Percentiles rank a stretch among this genome's conserved stretches.
phyloP scores from a whole-genome alignment of 371 early-diverging fungal species.

The Syncephalastrum contaminatum region DNA sequence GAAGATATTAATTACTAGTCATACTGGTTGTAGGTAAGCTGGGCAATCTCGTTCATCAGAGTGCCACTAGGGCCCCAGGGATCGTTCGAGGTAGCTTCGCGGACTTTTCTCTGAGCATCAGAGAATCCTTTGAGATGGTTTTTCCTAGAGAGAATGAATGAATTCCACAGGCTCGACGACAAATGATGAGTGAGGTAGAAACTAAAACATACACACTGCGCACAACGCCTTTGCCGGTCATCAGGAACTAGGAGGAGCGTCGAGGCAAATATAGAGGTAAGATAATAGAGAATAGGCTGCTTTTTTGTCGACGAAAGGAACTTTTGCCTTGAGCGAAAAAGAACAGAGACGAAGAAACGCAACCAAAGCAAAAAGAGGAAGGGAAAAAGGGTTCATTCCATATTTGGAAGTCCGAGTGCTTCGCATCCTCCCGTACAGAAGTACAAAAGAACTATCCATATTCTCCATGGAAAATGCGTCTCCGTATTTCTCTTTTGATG shows the following conservation, averaged over 20 bases:
- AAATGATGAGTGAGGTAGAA: not conserved
- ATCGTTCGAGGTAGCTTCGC: constrained; percentile 94
- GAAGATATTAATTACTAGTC: constrained; percentile 16
- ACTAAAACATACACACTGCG: constrained; percentile 44
- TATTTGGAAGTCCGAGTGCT: no score
- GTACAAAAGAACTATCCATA: no score
- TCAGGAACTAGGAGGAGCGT: constrained; percentile 5
- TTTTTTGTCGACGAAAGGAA: not conserved
- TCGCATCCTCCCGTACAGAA: no score
- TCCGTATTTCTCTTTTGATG: no score
- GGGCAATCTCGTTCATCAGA: constrained; percentile 88
- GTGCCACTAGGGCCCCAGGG: constrained; percentile 84
- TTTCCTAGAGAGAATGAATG: constrained; percentile 61
- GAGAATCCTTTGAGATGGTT: constrained; percentile 95
- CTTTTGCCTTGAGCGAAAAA: constrained; percentile 1
- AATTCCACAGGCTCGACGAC: not conserved
- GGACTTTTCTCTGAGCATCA: constrained; percentile 93
- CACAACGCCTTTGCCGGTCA: constrained; percentile 50
- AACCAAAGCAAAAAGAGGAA: no score
- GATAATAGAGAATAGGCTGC: not conserved
- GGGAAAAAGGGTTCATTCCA: no score
- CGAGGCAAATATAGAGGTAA: not conserved
- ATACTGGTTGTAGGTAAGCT: constrained; percentile 85
- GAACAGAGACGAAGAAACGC: not conserved
- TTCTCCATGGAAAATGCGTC: no score